Percentiles rank a stretch among this genome's conserved stretches.
These are phyloP conservation scores for Acanthamoeba sp. DNA, from an alignment of 208 protist species.

Conservation along the genomic window DNA sequence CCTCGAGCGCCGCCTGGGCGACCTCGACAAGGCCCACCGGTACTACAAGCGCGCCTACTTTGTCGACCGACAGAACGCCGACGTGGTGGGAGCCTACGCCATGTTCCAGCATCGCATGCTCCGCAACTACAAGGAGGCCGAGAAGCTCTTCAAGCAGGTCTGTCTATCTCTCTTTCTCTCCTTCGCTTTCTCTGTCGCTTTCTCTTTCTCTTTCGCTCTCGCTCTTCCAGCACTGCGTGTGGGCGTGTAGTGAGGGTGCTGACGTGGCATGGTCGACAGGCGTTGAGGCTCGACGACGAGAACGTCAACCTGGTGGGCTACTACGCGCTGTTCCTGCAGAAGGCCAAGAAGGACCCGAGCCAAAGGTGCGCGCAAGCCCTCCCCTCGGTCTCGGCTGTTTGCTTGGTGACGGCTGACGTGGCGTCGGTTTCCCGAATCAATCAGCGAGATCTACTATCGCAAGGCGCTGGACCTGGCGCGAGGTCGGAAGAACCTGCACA, in stretches of 20 bases:
- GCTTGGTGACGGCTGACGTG: too few species aligned
- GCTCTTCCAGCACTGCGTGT: too few species aligned
- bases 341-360: not conserved
- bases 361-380: not conserved
- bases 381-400: too few species aligned
- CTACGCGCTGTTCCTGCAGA: slow-evolving; percentile 38
- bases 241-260: not conserved
- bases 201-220: too few species aligned
- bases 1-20: slow-evolving; percentile 10
- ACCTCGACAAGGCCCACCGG: slow-evolving; percentile 31
- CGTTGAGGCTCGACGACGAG: slow-evolving; percentile 5
- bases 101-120: slow-evolving; percentile 54
- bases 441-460: slow-evolving; percentile 10
- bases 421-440: not conserved
- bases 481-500: slow-evolving; percentile 39
- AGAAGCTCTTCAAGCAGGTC: slow-evolving; percentile 50
- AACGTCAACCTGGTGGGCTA: slow-evolving; percentile 60
- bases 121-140: slow-evolving; percentile 39
- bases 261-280: not conserved
- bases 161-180: not conserved
- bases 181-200: too few species aligned
- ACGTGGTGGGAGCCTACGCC: slow-evolving; percentile 9
- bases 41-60: slow-evolving; percentile 62
- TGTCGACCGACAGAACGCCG: slow-evolving; percentile 32
- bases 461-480: slow-evolving; percentile 26